These are phyloP conservation scores for Globisporangium viniferum DNA, from an alignment of 352 stramenopile species.

Conservation along the genomic window DNA sequence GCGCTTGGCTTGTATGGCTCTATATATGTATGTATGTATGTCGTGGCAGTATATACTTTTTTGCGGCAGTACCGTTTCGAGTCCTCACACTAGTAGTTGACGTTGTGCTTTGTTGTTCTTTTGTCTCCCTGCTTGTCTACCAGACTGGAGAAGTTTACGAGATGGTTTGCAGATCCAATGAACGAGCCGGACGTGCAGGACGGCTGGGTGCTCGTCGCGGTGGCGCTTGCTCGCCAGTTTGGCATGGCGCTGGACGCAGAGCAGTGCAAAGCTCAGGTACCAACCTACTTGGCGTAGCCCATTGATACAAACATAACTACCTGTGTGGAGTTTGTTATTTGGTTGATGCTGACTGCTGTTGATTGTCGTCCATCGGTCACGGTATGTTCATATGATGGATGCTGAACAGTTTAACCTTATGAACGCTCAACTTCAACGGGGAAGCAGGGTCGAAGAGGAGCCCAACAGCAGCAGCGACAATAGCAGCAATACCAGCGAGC, in stretches of 20 bases:
- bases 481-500: neutral
- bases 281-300: neutral
- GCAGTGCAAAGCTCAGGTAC: constrained; percentile 13
- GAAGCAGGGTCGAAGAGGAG: neutral
- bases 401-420: neutral
- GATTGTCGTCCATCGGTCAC: neutral
- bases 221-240: neutral
- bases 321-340: neutral
- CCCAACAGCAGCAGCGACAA: neutral
- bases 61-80: no score
- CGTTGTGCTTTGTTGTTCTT: neutral
- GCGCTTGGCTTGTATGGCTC: no score
- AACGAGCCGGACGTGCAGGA: neutral
- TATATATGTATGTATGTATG: no score
- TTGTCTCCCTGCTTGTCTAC: neutral
- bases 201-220: constrained; percentile 5
- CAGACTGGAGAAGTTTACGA: neutral
- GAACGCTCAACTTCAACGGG: neutral
- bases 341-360: neutral
- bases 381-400: neutral
- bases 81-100: neutral
- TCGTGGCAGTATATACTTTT: no score
- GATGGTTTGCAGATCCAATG: neutral
- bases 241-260: neutral
- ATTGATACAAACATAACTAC: neutral